Evolutionary conservation across 2,329 filamentous ascomycete species (phyloP).

Genomic region (Aspergillus felis): DNA sequence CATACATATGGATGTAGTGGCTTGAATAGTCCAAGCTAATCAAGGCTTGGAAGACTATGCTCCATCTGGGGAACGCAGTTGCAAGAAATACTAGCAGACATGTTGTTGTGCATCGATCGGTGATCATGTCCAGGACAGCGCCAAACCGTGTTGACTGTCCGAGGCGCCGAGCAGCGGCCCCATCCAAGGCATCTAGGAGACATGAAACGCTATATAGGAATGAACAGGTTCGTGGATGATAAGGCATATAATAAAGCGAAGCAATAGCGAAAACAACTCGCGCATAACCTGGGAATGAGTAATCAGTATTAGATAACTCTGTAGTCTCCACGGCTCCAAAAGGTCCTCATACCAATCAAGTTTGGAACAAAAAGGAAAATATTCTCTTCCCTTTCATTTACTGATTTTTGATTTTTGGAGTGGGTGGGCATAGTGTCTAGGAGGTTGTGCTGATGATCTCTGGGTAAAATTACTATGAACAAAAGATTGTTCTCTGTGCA

Average conservation of each 20-base stretch:
- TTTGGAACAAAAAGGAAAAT: conserved; percentile 76
- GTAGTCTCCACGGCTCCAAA: neutral
- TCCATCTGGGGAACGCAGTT: conserved; percentile 88
- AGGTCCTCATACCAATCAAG: conserved; percentile 58
- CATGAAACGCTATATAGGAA: conserved; percentile 80
- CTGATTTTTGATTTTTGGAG: too few relatives aligned
- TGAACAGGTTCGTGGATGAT: conserved; percentile 90
- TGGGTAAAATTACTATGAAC: too few relatives aligned
- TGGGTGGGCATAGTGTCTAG: too few relatives aligned
- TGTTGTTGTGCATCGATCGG: conserved; percentile 88
- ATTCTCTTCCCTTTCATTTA: conserved; percentile 50
- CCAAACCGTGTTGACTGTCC: conserved; percentile 90
- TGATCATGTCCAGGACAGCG: conserved; percentile 94
- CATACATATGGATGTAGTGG: conserved; percentile 73
- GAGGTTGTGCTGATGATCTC: too few relatives aligned
- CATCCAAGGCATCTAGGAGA: conserved; percentile 87
- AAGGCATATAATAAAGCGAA: conserved; percentile 94
- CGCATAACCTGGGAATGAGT: conserved; percentile 56
- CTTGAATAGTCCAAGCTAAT: conserved; percentile 88
- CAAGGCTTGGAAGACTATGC: conserved; percentile 83
- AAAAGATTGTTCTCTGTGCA: too few relatives aligned
- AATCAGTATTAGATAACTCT: neutral
- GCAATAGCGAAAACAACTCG: conserved; percentile 74
- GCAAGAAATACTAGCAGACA: conserved; percentile 88
- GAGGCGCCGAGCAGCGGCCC: conserved; percentile 75